phyloP scores from a whole-genome alignment of 345 rosid genomes.

The Syzygium grande region DNA sequence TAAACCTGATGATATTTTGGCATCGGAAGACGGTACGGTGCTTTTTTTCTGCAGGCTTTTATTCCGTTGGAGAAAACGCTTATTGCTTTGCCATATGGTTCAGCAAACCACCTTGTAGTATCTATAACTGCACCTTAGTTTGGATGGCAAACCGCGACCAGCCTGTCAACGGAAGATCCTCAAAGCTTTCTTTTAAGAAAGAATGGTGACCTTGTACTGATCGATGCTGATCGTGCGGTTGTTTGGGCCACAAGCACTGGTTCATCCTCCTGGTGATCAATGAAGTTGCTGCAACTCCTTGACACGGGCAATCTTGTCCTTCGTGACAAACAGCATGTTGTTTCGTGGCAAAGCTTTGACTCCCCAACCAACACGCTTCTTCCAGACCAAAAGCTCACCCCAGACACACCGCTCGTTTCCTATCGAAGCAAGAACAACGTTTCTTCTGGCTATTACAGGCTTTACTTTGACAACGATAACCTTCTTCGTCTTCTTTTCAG shows the following conservation, averaged over 20 bases:
- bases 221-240: conserved; percentile 2
- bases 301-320: conserved; percentile 23
- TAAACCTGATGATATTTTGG: background rate
- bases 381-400: conserved; percentile 19
- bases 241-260: conserved; percentile 11
- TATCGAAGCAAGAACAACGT: conserved; percentile 15
- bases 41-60: conserved; percentile 14
- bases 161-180: conserved; percentile 27
- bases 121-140: background rate
- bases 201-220: background rate
- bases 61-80: conserved; percentile 9
- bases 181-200: conserved; percentile 12
- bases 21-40: conserved; percentile 6
- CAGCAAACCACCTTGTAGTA: background rate
- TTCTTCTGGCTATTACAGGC: conserved; percentile 21
- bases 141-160: conserved; percentile 40
- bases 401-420: conserved; percentile 14
- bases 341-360: conserved; percentile 26
- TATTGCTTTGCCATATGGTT: conserved; percentile 22
- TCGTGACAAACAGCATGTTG: background rate
- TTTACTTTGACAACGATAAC: conserved; percentile 22
- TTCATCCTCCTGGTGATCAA: background rate
- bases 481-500: conserved; percentile 15
- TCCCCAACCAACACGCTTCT: conserved; percentile 32
- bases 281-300: background rate